A percentile compares a stretch with the other conserved stretches of the same genome.
Evolutionary conservation across 805 yeast species (phyloP).

Genomic region (Priceomyces medius): DNA sequence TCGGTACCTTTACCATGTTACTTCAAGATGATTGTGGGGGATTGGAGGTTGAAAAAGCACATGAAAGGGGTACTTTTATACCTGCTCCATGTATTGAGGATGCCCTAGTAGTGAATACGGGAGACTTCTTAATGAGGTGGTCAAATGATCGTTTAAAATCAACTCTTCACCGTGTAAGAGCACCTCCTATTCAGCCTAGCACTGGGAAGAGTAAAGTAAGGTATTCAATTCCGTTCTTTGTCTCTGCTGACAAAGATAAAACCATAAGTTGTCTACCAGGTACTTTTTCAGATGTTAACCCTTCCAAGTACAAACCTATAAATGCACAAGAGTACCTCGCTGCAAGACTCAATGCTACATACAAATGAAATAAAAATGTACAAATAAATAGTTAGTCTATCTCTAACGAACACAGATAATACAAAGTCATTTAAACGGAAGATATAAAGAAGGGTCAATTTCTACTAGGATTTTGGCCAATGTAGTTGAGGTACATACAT

Average conservation of each 20-base stretch:
- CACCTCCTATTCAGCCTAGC: constrained; percentile 16
- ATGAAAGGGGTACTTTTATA: constrained; percentile 27
- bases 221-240: constrained; percentile 26
- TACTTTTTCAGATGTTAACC: constrained; percentile 15
- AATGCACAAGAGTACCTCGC: constrained; percentile 20
- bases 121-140: constrained; percentile 37
- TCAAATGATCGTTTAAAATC: constrained; percentile 38
- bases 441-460: no score
- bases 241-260: constrained; percentile 20
- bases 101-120: constrained; percentile 37
- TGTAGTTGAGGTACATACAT: no score
- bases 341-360: constrained; percentile 19
- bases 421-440: no score
- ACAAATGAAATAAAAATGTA: no score
- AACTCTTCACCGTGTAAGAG: constrained; percentile 40
- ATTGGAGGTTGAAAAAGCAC: constrained; percentile 29
- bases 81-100: constrained; percentile 32
- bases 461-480: no score
- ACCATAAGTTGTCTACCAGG: constrained; percentile 22
- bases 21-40: constrained; percentile 37
- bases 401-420: no score
- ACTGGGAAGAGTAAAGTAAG: constrained; percentile 18
- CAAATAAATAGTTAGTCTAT: no score
- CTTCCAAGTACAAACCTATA: constrained; percentile 24
- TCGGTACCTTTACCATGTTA: constrained; percentile 23